Evolutionary conservation across 352 stramenopile species (phyloP), one percentile per base, ranked within the genome.

Genomic region (Pythium chondricola): DNA sequence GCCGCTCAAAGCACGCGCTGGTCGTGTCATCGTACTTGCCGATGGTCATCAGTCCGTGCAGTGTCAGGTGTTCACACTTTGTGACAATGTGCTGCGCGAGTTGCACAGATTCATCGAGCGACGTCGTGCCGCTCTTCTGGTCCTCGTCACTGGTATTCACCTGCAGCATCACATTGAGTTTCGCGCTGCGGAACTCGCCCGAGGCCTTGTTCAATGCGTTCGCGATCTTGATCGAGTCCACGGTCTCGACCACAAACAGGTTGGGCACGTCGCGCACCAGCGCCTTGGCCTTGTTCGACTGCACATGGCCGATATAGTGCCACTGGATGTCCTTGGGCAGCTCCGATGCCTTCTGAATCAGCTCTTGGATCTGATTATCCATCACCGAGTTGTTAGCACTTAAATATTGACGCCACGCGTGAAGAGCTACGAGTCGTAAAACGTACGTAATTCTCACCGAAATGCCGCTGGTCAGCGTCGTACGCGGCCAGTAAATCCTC

Each of bases 41-140:
- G 70, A 99, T 99, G 3, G 96, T 99, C 97, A 99, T 99, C 37
- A 99, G 72, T 2, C 97, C 97, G 27, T 83, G 71, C 48, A 99
- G 79, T n/a, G 91, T 74, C 38, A 99, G 62, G 52, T 93, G 69
- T 40, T 85, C 71, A 62, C 96, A 99, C 46, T 84, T 76, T 7
- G 74, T 56, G 25, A 73, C 58, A 61, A 99, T 96, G 66, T 98
- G 79, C 58, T 88, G 67, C 30, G 79, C 83, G 11, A 93, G 58
- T 31, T 86, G 69, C 24, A 89, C 61, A 7, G 61, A 87, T 40
- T 96, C 88, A 13, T 89, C 67, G 1, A 83, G 49, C 18, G 75
- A 51, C 13, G 77, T 67, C 16, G 97, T 84, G 25, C 96, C 97
- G 52, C 82, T 96, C 67, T 99, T 99, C 39, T 95, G 87, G n/a